A percentile compares a stretch with the other conserved stretches of the same genome.
Conservation (phyloP, 495 filamentous ascomycete species). For the Xylaria longipes region DNA sequence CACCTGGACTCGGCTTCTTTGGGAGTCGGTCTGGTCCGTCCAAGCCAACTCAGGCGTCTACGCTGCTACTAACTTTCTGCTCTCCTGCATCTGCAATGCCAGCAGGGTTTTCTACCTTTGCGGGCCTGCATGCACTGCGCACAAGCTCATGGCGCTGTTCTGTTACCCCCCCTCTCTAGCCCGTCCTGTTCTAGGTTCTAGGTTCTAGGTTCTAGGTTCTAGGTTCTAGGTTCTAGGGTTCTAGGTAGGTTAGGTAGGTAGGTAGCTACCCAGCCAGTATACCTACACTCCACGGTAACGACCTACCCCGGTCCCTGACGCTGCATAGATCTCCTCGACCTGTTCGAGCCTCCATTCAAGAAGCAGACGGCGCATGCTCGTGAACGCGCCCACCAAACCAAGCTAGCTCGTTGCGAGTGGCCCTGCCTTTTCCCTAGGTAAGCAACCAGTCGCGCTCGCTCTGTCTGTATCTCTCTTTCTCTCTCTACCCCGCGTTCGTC, state of each 20-base stretch:
- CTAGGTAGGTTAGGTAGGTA: no score
- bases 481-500: background rate
- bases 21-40: constrained; percentile 13
- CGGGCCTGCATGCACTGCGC: constrained; percentile 15
- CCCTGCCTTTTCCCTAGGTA: background rate
- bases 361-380: background rate
- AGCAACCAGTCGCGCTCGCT: background rate
- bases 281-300: background rate
- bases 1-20: constrained; percentile 10
- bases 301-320: constrained; percentile 12
- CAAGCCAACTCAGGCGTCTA: background rate
- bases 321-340: constrained; percentile 19
- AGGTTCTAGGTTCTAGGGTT: no score
- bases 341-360: constrained; percentile 7
- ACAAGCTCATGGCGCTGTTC: constrained; percentile 1
- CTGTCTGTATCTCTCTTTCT: background rate
- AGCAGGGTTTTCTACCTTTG: background rate
- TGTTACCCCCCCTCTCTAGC: background rate
- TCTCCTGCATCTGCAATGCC: background rate
- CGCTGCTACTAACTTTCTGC: background rate
- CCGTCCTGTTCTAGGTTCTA: background rate
- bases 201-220: no score
- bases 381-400: background rate
- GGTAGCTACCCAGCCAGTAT: no score
- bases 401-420: background rate